Evolutionary conservation across 2,329 filamentous ascomycete genomes (phyloP).

Genomic region (Trichoderma cornu-damae): DNA sequence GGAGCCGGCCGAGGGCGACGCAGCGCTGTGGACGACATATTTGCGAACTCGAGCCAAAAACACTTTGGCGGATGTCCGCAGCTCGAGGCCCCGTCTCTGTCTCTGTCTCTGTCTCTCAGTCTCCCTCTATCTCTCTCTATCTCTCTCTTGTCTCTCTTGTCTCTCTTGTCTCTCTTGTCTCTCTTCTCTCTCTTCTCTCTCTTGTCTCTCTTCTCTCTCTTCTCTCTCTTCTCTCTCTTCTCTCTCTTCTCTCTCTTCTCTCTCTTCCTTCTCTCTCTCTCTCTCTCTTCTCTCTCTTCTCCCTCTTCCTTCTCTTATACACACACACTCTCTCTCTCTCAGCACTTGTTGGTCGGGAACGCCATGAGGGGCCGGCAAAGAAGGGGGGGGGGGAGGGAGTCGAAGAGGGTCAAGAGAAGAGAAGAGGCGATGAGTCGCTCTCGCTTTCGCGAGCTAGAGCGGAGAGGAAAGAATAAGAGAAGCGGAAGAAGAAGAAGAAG

Average conservation of each 20-base stretch:
- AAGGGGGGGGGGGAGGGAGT: no score
- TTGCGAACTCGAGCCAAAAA: background rate
- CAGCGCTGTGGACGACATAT: conserved; percentile 37
- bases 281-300: no score
- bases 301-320: no score
- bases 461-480: conserved; percentile 4
- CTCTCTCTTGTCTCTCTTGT: no score
- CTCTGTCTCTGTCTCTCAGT: no score
- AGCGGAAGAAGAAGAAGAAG: background rate
- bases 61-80: background rate
- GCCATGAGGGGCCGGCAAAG: conserved; percentile 15
- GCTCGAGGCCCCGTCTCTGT: conserved; percentile 15
- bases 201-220: no score
- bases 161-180: no score
- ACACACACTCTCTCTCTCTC: background rate
- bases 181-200: no score
- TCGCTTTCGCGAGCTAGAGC: conserved; percentile 8
- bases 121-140: no score
- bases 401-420: background rate
- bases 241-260: no score
- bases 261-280: background rate
- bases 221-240: no score
- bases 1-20: conserved; percentile 32
- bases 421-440: conserved; percentile 12
- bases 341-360: conserved; percentile 6